phyloP scores from a whole-genome alignment of 106 monocot genomes.

The Phalaenopsis equestris region DNA sequence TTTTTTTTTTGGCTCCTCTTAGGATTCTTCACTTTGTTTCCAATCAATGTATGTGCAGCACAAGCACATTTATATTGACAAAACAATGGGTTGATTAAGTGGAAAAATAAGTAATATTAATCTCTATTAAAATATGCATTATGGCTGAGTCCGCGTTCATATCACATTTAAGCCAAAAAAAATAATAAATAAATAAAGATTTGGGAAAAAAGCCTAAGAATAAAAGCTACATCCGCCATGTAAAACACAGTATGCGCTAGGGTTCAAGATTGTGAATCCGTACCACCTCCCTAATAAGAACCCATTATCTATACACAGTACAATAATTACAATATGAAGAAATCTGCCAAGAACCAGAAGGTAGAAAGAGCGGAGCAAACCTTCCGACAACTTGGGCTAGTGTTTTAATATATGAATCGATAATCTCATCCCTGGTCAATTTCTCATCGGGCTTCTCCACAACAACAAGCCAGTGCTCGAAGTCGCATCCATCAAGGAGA shows the following conservation, averaged over 20 bases:
- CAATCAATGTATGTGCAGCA: too few relatives aligned
- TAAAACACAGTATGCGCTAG: not conserved
- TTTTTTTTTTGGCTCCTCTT: too few relatives aligned
- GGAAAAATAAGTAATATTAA: too few relatives aligned
- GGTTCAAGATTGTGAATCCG: not conserved
- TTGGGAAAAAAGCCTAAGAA: not conserved
- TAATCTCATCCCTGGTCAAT: slow-evolving; percentile 69
- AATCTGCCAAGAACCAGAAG: not conserved
- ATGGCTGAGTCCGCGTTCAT: too few relatives aligned
- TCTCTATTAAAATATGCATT: too few relatives aligned
- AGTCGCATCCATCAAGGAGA: slow-evolving; percentile 88
- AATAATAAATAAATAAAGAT: too few relatives aligned
- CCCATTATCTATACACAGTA: not conserved
- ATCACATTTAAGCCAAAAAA: too few relatives aligned
- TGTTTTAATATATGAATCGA: slow-evolving; percentile 77
- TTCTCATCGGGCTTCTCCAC: slow-evolving; percentile 69
- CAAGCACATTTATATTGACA: not conserved
- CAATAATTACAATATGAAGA: not conserved
- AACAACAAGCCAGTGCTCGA: slow-evolving; percentile 96
- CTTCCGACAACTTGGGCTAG: slow-evolving; percentile 76
- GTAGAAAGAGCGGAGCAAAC: slow-evolving; percentile 15
- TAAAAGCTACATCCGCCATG: not conserved
- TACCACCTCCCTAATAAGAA: not conserved
- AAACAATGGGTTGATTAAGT: not conserved
- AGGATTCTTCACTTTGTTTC: too few relatives aligned